Evolutionary conservation across 345 rosid species (phyloP).

Genomic region (Lepidium sativum): DNA sequence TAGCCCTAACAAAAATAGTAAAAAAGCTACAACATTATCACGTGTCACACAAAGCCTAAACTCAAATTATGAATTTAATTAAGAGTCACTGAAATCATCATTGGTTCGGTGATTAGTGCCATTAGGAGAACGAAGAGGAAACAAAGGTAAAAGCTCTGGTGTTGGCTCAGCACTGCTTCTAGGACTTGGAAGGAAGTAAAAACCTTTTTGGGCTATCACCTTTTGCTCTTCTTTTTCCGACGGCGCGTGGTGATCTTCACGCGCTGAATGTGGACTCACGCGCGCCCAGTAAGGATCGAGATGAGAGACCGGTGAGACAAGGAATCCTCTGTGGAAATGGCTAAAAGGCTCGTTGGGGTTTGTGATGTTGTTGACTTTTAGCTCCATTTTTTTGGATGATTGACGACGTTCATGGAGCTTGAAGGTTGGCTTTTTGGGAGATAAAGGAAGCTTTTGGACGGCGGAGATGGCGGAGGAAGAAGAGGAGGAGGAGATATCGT

Average conservation of each 20-base stretch:
- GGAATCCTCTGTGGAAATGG: constrained; percentile 32
- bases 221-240: constrained; percentile 37
- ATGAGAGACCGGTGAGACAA: constrained; percentile 71
- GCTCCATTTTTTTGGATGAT: constrained; percentile 54
- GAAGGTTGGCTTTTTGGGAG: constrained; percentile 47
- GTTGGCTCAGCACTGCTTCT: constrained; percentile 40
- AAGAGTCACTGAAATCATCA: not conserved
- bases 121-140: constrained; percentile 63
- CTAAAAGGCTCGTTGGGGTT: constrained; percentile 11
- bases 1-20: constrained; percentile 20
- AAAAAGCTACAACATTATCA: constrained; percentile 4
- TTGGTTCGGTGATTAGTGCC: constrained; percentile 6
- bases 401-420: constrained; percentile 86
- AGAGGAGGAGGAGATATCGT: constrained; percentile 31
- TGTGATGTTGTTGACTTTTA: constrained; percentile 42
- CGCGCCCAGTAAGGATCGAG: constrained; percentile 41
- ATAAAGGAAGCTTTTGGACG: constrained; percentile 41
- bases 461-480: constrained; percentile 28
- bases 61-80: not conserved
- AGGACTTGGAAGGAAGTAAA: constrained; percentile 65
- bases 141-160: constrained; percentile 64
- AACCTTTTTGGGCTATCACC: constrained; percentile 55
- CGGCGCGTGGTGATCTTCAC: constrained; percentile 12
- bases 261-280: constrained; percentile 32
- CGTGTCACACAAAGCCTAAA: constrained; percentile 5